These are phyloP conservation scores for Pseudogymnoascus sp. DNA, from an alignment of 2,329 filamentous ascomycete genomes.

Conservation along the genomic window DNA sequence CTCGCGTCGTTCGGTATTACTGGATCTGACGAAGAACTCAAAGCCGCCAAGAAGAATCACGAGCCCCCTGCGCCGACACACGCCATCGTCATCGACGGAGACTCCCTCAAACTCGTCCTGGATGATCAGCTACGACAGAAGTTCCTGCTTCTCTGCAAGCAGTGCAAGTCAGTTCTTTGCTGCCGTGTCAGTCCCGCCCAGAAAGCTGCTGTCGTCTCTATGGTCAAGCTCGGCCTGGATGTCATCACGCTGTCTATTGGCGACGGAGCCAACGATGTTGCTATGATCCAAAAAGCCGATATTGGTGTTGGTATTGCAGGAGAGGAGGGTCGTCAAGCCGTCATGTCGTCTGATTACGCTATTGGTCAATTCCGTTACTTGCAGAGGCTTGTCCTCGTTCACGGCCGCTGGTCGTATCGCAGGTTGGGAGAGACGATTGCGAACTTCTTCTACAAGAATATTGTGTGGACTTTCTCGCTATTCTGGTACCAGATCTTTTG, in stretches of 20 bases:
- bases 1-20: conserved; percentile 68
- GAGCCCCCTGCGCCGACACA: conserved; percentile 81
- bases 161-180: conserved; percentile 92
- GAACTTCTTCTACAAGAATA: conserved; percentile 99
- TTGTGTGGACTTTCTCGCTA: conserved; percentile 92
- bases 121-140: conserved; percentile 78
- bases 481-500: conserved; percentile 98
- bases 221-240: conserved; percentile 91
- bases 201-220: conserved; percentile 90
- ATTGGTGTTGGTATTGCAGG: conserved; percentile 92
- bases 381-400: conserved; percentile 76
- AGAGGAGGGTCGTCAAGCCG: conserved; percentile 84
- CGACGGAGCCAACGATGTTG: conserved; percentile 91
- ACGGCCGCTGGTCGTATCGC: conserved; percentile 91
- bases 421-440: conserved; percentile 86
- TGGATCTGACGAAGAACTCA: conserved; percentile 79
- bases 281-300: conserved; percentile 96
- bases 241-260: conserved; percentile 94
- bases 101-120: conserved; percentile 82
- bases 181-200: conserved; percentile 95
- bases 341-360: conserved; percentile 93
- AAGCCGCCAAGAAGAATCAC: conserved; percentile 71
- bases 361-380: conserved; percentile 91
- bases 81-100: conserved; percentile 89
- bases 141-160: conserved; percentile 91